These are phyloP conservation scores for Atalantia buxifolia DNA, from an alignment of 345 rosid genomes.

Conservation along the genomic window DNA sequence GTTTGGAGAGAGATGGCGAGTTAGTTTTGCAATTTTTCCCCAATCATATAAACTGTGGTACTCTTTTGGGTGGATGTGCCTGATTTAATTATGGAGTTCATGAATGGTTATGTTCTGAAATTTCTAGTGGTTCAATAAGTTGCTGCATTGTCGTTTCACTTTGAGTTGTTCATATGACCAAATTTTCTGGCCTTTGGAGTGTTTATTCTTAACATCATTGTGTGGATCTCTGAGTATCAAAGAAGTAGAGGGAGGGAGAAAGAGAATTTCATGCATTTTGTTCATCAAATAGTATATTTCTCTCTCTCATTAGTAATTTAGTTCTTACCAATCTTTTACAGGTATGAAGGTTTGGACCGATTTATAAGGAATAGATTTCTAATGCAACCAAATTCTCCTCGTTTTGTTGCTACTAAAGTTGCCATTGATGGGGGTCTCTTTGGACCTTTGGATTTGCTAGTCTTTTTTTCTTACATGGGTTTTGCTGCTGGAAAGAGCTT, in stretches of 20 bases:
- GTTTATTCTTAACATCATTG: background rate
- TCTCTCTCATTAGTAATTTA: background rate
- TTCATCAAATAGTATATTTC: background rate
- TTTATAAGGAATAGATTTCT: constrained; percentile 58
- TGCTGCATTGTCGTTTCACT: background rate
- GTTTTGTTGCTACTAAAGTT: constrained; percentile 82
- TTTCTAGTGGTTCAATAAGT: background rate
- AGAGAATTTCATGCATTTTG: background rate
- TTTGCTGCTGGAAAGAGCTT: constrained; percentile 64
- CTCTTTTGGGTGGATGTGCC: background rate
- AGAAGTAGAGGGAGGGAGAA: background rate
- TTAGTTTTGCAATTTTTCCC: background rate
- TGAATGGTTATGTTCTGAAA: background rate
- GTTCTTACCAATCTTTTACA: constrained; percentile 16
- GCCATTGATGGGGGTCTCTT: constrained; percentile 84
- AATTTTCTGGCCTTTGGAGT: background rate
- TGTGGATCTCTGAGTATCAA: background rate
- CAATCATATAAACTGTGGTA: background rate
- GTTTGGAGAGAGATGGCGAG: too few relatives aligned
- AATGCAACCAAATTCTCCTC: constrained; percentile 56
- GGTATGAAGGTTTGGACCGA: constrained; percentile 84
- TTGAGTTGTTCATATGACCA: background rate
- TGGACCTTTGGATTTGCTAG: constrained; percentile 81
- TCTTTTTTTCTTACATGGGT: constrained; percentile 91
- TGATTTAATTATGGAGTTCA: background rate